A percentile compares a stretch with the other conserved stretches of the same genome.
Conservation (phyloP, 2,329 filamentous ascomycete species). For the Aspergillus terreus region DNA sequence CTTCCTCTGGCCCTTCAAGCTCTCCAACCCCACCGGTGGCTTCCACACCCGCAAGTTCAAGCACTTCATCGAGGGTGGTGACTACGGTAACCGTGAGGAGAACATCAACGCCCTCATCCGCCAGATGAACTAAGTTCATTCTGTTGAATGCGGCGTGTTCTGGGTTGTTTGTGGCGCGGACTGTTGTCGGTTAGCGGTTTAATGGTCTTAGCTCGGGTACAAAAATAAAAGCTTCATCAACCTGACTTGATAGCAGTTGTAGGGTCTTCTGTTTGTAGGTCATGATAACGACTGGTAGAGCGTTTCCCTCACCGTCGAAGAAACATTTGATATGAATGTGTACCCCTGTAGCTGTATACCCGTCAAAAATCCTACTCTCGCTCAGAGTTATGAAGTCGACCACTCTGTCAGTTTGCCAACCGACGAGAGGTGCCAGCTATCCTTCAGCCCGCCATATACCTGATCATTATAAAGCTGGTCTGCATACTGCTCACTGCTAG, state of each 20-base stretch:
- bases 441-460: conserved; percentile 16
- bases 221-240: conserved; percentile 31
- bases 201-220: conserved; percentile 21
- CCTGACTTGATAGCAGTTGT: neutral
- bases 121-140: conserved; percentile 84
- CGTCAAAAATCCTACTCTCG: neutral
- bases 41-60: conserved; percentile 98
- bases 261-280: neutral
- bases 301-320: no score
- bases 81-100: conserved; percentile 97
- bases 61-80: conserved; percentile 98
- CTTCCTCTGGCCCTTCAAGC: conserved; percentile 99
- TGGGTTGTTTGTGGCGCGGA: conserved; percentile 33
- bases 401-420: conserved; percentile 21
- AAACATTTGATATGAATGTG: neutral
- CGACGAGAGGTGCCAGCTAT: conserved; percentile 18
- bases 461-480: conserved; percentile 21
- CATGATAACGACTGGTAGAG: neutral
- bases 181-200: conserved; percentile 20
- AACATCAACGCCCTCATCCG: conserved; percentile 94
- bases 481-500: conserved; percentile 17
- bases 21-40: conserved; percentile 94
- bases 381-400: conserved; percentile 1
- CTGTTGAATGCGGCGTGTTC: conserved; percentile 14
- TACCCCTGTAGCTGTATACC: neutral